Evolutionary conservation across 345 rosid genomes (phyloP).

Genomic region (Acer campestre): DNA sequence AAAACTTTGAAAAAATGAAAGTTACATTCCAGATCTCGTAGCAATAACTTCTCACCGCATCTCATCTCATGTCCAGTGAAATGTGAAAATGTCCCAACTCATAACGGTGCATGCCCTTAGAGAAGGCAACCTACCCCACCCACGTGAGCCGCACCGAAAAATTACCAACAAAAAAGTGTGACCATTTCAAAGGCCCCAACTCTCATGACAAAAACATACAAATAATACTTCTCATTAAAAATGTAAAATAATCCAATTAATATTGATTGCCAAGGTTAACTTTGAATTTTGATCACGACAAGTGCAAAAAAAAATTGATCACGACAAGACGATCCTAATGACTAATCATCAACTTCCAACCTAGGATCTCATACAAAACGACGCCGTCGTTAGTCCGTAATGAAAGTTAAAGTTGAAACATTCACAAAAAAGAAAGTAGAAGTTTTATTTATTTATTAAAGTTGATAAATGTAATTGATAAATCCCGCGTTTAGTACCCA

Average conservation of each 20-base stretch:
- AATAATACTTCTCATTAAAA: not conserved
- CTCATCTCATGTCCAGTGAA: too few relatives aligned
- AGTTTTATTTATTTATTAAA: conserved; percentile 5
- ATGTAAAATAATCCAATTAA: too few relatives aligned
- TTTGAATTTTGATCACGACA: conserved; percentile 1
- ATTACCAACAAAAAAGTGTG: conserved; percentile 10
- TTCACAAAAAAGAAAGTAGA: not conserved
- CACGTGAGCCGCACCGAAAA: conserved; percentile 34
- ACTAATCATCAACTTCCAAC: not conserved
- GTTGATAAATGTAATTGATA: not conserved
- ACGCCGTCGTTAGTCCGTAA: not conserved
- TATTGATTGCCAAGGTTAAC: not conserved
- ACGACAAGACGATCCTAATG: not conserved
- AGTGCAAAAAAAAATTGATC: not conserved
- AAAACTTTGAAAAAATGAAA: too few relatives aligned
- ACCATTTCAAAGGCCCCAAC: not conserved
- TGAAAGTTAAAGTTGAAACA: not conserved
- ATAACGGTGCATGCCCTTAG: conserved; percentile 2
- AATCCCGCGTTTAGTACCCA: conserved; percentile 43
- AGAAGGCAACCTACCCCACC: conserved; percentile 37
- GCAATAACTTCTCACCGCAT: too few relatives aligned
- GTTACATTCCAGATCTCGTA: too few relatives aligned
- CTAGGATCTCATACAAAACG: not conserved
- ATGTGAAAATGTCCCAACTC: not conserved
- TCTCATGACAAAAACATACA: not conserved